Evolutionary conservation across 2,329 filamentous ascomycete genomes (phyloP).

Genomic region (Didymella keratinophila): DNA sequence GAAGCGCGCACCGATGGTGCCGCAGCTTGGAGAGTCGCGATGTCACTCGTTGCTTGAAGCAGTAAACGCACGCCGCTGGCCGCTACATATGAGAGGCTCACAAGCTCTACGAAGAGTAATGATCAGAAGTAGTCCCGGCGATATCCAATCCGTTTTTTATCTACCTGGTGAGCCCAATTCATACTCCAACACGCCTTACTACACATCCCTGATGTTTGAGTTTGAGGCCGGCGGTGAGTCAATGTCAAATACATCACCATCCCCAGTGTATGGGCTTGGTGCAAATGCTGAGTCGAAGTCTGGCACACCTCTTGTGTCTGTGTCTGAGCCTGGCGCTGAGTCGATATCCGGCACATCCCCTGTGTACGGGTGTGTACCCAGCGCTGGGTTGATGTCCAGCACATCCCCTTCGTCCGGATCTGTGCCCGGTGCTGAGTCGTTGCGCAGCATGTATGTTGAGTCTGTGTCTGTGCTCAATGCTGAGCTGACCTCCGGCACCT

Average conservation of each 20-base stretch:
- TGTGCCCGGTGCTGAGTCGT: no score
- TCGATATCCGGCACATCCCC: no score
- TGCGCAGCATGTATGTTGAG: background rate
- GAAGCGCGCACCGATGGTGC: background rate
- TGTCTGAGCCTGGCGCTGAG: no score
- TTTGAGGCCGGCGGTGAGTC: background rate
- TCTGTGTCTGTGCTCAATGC: constrained; percentile 1
- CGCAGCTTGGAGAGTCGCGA: background rate
- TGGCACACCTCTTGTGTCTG: no score
- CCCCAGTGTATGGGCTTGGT: no score
- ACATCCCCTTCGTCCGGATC: no score
- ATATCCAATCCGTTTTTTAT: background rate
- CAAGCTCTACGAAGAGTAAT: background rate
- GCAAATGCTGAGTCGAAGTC: no score
- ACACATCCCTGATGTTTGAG: background rate
- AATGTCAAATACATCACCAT: no score
- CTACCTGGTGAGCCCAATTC: background rate
- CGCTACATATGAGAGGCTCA: background rate
- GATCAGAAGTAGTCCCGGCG: background rate
- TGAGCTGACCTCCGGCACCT: background rate
- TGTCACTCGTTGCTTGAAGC: background rate
- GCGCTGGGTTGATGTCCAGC: no score
- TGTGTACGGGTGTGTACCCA: no score
- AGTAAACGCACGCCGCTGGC: background rate
- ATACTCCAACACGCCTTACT: background rate